phyloP scores from a whole-genome alignment of 768 basidiomycete species.

The Panus rudis region DNA sequence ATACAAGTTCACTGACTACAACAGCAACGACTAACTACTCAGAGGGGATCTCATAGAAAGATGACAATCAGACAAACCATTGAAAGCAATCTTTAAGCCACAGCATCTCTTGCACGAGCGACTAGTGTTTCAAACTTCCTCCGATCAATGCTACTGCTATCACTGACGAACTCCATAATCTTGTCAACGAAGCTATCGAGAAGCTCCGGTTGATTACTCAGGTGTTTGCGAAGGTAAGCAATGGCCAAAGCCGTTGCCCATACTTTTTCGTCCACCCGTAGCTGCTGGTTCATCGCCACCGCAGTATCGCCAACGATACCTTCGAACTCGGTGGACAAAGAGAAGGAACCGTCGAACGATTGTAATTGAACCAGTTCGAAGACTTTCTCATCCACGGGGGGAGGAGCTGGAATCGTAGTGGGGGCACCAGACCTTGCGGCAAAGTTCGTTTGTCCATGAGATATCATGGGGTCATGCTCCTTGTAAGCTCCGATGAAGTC shows the following conservation, averaged over 20 bases:
- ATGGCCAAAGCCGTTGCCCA: slow-evolving; percentile 47
- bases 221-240: slow-evolving; percentile 37
- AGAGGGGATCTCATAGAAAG: no score
- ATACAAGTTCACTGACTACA: no score
- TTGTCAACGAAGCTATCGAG: slow-evolving; percentile 37
- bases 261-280: slow-evolving; percentile 28
- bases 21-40: no score
- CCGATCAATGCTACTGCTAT: no score
- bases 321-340: slow-evolving; percentile 21
- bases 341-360: slow-evolving; percentile 44
- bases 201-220: slow-evolving; percentile 32
- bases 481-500: no score
- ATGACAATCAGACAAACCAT: no score
- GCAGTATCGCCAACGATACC: slow-evolving; percentile 31
- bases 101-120: no score
- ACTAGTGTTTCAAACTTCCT: no score
- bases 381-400: slow-evolving; percentile 19
- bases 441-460: background rate
- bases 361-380: slow-evolving; percentile 34
- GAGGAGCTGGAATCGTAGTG: background rate
- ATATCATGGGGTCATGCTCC: background rate
- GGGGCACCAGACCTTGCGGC: background rate
- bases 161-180: slow-evolving; percentile 36
- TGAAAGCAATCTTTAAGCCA: no score
- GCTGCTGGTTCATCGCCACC: no score